phyloP scores from a whole-genome alignment of 495 filamentous ascomycete species.

The Aspergillus ellipticus region DNA sequence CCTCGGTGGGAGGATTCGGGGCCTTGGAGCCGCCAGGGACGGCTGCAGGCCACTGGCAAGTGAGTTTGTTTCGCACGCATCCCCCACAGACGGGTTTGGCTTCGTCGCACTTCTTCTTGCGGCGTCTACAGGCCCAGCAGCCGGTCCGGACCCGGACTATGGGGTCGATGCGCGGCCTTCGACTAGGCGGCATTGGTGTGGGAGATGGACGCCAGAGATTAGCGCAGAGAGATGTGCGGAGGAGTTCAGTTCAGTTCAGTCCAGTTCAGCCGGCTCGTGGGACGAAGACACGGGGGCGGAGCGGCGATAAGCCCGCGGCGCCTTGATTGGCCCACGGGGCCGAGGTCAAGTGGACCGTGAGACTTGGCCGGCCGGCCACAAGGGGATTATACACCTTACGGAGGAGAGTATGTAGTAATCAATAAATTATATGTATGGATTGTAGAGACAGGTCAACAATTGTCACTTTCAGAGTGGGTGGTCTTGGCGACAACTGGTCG shows the following conservation, averaged over 20 bases:
- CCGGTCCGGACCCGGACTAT: slow-evolving; percentile 56
- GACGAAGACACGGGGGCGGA: neutral
- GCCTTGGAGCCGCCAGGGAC: slow-evolving; percentile 18
- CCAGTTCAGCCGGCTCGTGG: no score
- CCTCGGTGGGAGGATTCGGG: neutral
- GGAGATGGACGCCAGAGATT: neutral
- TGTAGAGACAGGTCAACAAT: no score
- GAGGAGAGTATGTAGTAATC: no score
- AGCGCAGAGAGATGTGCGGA: neutral
- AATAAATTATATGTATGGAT: no score
- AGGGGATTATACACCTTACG: no score
- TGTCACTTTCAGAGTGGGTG: no score
- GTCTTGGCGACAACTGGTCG: neutral
- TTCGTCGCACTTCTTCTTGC: slow-evolving; percentile 96
- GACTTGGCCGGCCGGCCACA: no score
- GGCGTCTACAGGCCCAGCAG: slow-evolving; percentile 77
- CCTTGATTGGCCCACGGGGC: neutral
- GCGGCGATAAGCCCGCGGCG: neutral
- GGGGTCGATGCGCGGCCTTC: slow-evolving; percentile 23
- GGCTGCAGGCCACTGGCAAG: slow-evolving; percentile 30
- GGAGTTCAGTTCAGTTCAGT: no score
- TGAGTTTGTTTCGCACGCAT: slow-evolving; percentile 36
- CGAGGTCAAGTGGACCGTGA: neutral
- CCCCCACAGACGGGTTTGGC: slow-evolving; percentile 67
- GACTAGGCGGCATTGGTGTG: slow-evolving; percentile 27